A percentile compares a stretch with the other conserved stretches of the same genome.
phyloP scores from a whole-genome alignment of 495 filamentous ascomycete genomes.

The Friedmanniomyces endolithicus region DNA sequence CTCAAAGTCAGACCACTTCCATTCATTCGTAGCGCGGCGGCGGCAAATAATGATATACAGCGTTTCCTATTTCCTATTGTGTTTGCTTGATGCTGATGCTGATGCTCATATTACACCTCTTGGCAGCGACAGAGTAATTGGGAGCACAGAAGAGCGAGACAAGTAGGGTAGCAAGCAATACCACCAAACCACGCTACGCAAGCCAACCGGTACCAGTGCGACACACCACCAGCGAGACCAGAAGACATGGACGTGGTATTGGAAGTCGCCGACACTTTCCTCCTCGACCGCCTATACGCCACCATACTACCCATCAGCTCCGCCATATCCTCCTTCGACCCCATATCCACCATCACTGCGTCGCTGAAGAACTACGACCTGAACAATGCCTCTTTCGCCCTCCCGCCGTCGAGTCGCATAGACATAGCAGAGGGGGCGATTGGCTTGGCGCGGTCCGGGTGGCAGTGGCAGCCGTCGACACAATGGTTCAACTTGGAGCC shows the following conservation, averaged over 20 bases:
- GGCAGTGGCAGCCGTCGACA: slow-evolving; percentile 62
- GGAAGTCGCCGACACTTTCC: slow-evolving; percentile 69
- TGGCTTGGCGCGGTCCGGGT: neutral
- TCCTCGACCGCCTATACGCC: slow-evolving; percentile 75
- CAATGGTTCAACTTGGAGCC: slow-evolving; percentile 58
- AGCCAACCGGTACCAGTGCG: no score
- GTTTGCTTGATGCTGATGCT: no score
- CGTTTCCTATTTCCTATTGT: no score
- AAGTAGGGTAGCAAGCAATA: neutral
- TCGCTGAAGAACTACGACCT: slow-evolving; percentile 29
- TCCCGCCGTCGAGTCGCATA: no score
- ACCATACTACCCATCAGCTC: slow-evolving; percentile 48
- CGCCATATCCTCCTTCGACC: slow-evolving; percentile 34
- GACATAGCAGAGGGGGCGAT: neutral
- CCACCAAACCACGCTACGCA: no score
- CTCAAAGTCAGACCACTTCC: no score
- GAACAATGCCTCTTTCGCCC: slow-evolving; percentile 19
- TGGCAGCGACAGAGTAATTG: neutral
- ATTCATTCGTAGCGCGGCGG: no score
- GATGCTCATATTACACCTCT: no score
- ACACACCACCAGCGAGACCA: slow-evolving; percentile 13
- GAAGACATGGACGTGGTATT: slow-evolving; percentile 89
- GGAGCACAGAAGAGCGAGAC: neutral
- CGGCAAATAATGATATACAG: no score
- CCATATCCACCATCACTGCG: slow-evolving; percentile 31